Percentiles rank a stretch among this genome's conserved stretches.
Conservation (phyloP, 768 basidiomycete species). For the Tricholoma matsutake region DNA sequence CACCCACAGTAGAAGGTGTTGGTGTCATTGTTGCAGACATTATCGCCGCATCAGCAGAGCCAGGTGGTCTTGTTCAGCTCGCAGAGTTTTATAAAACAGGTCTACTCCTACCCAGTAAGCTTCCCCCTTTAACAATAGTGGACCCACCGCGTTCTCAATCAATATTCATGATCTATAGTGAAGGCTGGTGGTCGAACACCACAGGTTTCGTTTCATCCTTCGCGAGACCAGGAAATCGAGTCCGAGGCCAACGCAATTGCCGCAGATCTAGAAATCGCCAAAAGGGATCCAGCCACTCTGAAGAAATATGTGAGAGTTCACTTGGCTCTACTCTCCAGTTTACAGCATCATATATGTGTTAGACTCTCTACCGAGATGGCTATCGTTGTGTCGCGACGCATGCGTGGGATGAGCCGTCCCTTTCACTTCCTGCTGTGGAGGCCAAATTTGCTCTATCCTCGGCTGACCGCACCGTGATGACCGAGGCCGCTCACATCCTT, state of each 20-base stretch:
- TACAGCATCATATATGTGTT: neutral
- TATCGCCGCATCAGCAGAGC: neutral
- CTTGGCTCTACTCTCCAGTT: neutral
- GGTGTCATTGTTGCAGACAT: neutral
- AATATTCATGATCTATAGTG: neutral
- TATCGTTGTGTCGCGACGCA: neutral
- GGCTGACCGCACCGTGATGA: neutral
- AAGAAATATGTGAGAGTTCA: neutral
- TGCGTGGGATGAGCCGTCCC: neutral
- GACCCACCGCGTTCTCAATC: neutral
- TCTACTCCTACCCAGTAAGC: neutral
- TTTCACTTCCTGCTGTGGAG: neutral
- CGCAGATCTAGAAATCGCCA: neutral
- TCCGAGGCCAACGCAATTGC: neutral
- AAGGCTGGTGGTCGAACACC: neutral
- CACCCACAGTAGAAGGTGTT: neutral
- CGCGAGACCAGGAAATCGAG: neutral
- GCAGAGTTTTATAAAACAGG: constrained; percentile 1
- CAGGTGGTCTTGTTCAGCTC: neutral
- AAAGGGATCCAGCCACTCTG: neutral
- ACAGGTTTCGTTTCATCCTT: neutral
- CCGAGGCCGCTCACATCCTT: neutral
- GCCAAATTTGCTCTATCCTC: neutral
- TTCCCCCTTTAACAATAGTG: no score
- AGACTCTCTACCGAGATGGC: neutral